Evolutionary conservation across 305 asterid species (phyloP).

Genomic region (Nicotiana rustica): DNA sequence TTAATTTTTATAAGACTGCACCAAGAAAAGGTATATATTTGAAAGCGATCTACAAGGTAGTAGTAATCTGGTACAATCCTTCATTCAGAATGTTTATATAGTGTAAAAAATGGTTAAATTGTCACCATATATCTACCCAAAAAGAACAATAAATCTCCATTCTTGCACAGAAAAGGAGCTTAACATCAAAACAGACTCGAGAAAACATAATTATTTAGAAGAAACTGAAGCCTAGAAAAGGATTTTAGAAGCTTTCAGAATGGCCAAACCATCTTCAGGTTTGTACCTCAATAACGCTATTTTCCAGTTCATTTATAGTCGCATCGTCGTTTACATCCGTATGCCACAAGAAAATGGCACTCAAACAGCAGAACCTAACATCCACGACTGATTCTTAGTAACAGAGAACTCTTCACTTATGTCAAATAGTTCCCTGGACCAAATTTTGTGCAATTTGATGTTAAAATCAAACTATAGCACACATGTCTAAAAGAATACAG

Average conservation of each 20-base stretch:
- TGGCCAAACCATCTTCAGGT: neutral
- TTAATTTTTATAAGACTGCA: no score
- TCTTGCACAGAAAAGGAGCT: no score
- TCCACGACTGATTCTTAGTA: neutral
- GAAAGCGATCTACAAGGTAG: no score
- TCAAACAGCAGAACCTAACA: neutral
- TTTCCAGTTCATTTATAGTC: constrained; percentile 3
- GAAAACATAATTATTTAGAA: neutral
- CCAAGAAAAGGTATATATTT: no score
- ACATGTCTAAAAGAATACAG: constrained; percentile 6
- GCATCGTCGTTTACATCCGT: neutral
- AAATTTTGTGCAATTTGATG: constrained; percentile 16
- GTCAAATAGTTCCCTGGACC: neutral
- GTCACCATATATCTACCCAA: no score
- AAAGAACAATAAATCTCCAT: no score
- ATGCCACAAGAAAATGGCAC: neutral
- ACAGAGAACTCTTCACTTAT: neutral
- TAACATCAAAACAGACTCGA: no score
- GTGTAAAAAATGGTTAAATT: no score
- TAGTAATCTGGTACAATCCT: no score
- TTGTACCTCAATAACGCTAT: neutral
- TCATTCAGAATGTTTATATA: no score
- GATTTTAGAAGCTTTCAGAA: neutral
- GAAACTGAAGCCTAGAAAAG: neutral
- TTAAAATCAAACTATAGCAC: neutral